Conservation (phyloP, 2,329 filamentous ascomycete genomes). For the Xylaria polymorpha region DNA sequence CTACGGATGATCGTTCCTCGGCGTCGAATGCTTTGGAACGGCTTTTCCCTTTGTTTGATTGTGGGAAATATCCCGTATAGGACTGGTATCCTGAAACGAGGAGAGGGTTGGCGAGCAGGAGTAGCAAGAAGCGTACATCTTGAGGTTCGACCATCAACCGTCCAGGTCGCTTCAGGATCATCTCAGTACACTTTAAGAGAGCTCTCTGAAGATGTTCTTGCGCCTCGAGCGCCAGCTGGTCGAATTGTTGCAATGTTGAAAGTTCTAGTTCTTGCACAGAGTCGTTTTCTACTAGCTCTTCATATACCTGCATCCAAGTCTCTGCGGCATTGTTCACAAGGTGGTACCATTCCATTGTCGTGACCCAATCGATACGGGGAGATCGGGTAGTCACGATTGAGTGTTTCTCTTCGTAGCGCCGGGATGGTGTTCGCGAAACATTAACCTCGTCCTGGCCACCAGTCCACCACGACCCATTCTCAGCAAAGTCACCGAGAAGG, state of each 20-base stretch:
- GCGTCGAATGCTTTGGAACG: slow-evolving; percentile 29
- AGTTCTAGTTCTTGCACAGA: slow-evolving; percentile 50
- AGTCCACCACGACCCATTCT: slow-evolving; percentile 87
- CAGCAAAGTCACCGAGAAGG: slow-evolving; percentile 78
- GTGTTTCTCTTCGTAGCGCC: slow-evolving; percentile 50
- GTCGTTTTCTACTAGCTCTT: slow-evolving; percentile 60
- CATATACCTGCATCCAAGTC: slow-evolving; percentile 71
- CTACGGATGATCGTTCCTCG: slow-evolving; percentile 49
- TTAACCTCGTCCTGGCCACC: slow-evolving; percentile 62
- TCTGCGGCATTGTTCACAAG: slow-evolving; percentile 74
- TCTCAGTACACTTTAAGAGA: slow-evolving; percentile 82
- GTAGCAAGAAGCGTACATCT: slow-evolving; percentile 80
- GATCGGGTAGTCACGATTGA: slow-evolving; percentile 67
- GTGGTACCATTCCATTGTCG: slow-evolving; percentile 80
- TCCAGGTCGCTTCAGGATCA: slow-evolving; percentile 81
- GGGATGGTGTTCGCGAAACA: slow-evolving; percentile 51
- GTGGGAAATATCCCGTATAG: slow-evolving; percentile 57
- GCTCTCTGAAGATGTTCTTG: slow-evolving; percentile 76
- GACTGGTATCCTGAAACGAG: slow-evolving; percentile 62
- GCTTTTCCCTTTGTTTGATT: slow-evolving; percentile 44
- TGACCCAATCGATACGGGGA: slow-evolving; percentile 79
- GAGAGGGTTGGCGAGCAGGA: slow-evolving; percentile 82
- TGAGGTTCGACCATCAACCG: slow-evolving; percentile 74
- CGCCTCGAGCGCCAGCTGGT: slow-evolving; percentile 63
- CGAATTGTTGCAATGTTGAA: slow-evolving; percentile 57